These are phyloP conservation scores for Pseudocercospora vitis DNA, from an alignment of 2,329 filamentous ascomycete species.

Conservation along the genomic window DNA sequence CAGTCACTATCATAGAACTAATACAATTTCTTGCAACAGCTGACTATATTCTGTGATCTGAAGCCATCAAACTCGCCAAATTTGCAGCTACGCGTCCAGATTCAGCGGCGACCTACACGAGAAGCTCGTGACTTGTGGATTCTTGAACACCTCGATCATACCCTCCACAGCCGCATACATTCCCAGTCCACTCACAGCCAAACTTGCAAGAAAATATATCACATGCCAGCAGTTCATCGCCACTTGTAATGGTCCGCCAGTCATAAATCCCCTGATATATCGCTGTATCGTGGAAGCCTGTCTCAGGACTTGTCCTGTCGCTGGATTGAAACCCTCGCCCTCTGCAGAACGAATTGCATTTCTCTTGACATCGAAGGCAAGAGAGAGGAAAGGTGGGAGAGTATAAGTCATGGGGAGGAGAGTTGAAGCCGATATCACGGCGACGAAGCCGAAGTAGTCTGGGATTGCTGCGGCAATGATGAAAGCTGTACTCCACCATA, in stretches of 20 bases:
- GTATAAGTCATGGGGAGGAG: slow-evolving; percentile 61
- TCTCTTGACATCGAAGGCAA: slow-evolving; percentile 45
- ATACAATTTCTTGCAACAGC: no score
- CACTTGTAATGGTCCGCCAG: slow-evolving; percentile 27
- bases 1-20: no score
- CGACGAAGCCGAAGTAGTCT: slow-evolving; percentile 40
- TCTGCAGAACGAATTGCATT: slow-evolving; percentile 33
- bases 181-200: slow-evolving; percentile 43
- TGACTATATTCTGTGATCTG: no score
- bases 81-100: no score
- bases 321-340: slow-evolving; percentile 47
- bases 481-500: slow-evolving; percentile 61
- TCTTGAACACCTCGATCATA: slow-evolving; percentile 40
- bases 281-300: slow-evolving; percentile 43
- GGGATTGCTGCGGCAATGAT: slow-evolving; percentile 57
- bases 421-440: slow-evolving; percentile 55
- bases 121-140: slow-evolving; percentile 20
- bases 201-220: slow-evolving; percentile 42
- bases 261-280: slow-evolving; percentile 43
- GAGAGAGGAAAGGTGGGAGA: slow-evolving; percentile 54
- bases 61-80: no score
- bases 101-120: slow-evolving; percentile 22
- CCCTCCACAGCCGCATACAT: slow-evolving; percentile 42
- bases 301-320: slow-evolving; percentile 39
- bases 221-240: slow-evolving; percentile 38